Evolutionary conservation across 2,329 filamentous ascomycete genomes (phyloP), one percentile per base, ranked within the genome.

Genomic region (Calonectria pauciramosa): DNA sequence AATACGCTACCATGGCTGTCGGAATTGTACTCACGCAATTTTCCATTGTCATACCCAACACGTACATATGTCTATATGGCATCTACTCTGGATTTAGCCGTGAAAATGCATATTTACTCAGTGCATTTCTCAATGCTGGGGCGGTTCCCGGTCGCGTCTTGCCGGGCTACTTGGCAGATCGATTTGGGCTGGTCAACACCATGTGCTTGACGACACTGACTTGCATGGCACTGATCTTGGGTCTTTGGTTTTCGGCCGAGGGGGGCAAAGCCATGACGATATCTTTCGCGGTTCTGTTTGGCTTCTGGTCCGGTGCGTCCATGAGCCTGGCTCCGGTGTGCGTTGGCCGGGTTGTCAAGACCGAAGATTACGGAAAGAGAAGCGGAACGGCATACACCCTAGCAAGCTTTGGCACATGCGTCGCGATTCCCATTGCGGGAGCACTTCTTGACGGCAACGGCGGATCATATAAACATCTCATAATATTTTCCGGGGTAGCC

Each of bases 261-360:
- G 67, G 68, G 0, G 47, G 83, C 18, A 83, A 87, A 44, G 83
- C 88, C 0, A 82, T 93, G 38, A 87, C 92, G 0, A 87, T 94
- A 66, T 86, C 91, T 2, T 95, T 93, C 78, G 87, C 90, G 0
- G 82, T 93, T 3, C 79, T 94, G 2, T 94, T 94, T 81, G 94
- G 94, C 0, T 94, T 95, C 81, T 91, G 90, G 18, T 93, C 90
- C 20, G 94, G 94, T 0, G 91, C 89, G 51, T 94, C 93, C 74
- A 94, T 95, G 80, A 91, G 89, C 6, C 82, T 95, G 65, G 94
- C 92, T 0, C 93, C 94, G 0, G 93, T 95, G 0, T 95, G 93
- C 76, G 89, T 95, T 2, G 92, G 92, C 0, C 92, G 94, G 83
- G 87, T 95, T 4, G 95, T 93, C 83, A 89, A 90, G 41, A 93